These are phyloP conservation scores for Leonotis leonurus DNA, from an alignment of 257 asterid genomes.

Conservation along the genomic window DNA sequence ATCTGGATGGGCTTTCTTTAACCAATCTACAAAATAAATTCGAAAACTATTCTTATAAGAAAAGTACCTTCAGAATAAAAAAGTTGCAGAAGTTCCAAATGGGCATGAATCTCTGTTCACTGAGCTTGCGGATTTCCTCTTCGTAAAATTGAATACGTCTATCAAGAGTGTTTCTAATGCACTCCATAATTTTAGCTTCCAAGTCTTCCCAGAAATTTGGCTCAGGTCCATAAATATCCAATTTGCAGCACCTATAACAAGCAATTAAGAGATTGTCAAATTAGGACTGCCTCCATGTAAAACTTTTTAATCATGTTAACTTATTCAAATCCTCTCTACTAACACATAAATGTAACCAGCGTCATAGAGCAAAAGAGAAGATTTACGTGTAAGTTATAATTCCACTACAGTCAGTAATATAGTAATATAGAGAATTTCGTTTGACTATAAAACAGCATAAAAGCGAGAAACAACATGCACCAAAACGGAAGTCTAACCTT, in stretches of 20 bases:
- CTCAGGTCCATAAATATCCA: conserved; percentile 79
- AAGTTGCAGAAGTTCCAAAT: conserved; percentile 98
- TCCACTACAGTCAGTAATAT: conserved; percentile 2
- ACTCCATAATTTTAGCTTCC: conserved; percentile 81
- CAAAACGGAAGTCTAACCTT: conserved; percentile 41
- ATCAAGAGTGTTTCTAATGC: conserved; percentile 90
- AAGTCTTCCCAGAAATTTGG: conserved; percentile 89
- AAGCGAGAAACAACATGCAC: conserved; percentile 1
- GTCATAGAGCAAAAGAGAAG: not conserved
- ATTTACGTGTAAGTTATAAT: too few species aligned
- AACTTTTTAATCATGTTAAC: not conserved
- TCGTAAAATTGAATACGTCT: conserved; percentile 89
- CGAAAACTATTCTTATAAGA: conserved; percentile 1
- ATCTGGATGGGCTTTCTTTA: not conserved
- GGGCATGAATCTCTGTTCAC: conserved; percentile 94
- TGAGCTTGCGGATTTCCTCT: conserved; percentile 96
- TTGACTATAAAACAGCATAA: not conserved
- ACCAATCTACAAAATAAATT: not conserved
- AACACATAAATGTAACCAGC: conserved; percentile 3
- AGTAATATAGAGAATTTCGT: not conserved
- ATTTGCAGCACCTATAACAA: conserved; percentile 83
- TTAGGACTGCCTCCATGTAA: conserved; percentile 6
- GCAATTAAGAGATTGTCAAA: conserved; percentile 18
- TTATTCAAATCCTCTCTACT: not conserved
- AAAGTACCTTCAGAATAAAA: conserved; percentile 72